Percentiles rank a stretch among this genome's conserved stretches.
Evolutionary conservation across 108 stramenopile genomes (phyloP).

Genomic region (Nitzschia sp.): DNA sequence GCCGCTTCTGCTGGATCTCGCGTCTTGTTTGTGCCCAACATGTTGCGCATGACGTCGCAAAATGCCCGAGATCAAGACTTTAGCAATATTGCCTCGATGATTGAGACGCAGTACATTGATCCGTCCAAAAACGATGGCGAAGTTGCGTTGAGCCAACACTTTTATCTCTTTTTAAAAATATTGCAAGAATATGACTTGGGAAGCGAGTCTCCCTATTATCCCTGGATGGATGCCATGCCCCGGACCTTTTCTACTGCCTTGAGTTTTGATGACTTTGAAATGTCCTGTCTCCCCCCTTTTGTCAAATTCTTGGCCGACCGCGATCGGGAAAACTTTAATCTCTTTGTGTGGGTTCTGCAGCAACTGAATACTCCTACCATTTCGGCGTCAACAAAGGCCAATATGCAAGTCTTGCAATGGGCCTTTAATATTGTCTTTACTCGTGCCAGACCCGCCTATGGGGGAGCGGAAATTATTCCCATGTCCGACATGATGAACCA

Average conservation of each 20-base stretch:
- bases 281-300: not conserved
- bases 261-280: slow-evolving; percentile 25
- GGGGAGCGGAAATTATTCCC: slow-evolving; percentile 18
- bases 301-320: no score
- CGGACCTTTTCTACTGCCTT: slow-evolving; percentile 42
- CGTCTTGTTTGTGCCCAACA: no score
- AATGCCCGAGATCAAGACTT: no score
- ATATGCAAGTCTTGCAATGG: slow-evolving; percentile 48
- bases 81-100: no score
- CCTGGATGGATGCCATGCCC: slow-evolving; percentile 52
- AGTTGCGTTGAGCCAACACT: slow-evolving; percentile 14
- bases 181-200: slow-evolving; percentile 54
- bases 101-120: no score
- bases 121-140: not conserved
- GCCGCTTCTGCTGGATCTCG: no score
- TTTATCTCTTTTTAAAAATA: slow-evolving; percentile 51
- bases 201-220: slow-evolving; percentile 42
- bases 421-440: slow-evolving; percentile 55
- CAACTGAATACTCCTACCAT: slow-evolving; percentile 7
- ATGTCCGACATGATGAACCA: slow-evolving; percentile 42
- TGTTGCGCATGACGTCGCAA: no score
- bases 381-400: slow-evolving; percentile 30
- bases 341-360: not conserved
- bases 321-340: slow-evolving; percentile 6
- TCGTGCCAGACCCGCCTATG: not conserved